These are phyloP conservation scores for Chlamydomonas asymmetrica DNA, from an alignment of 139 green algal genomes.

Conservation along the genomic window DNA sequence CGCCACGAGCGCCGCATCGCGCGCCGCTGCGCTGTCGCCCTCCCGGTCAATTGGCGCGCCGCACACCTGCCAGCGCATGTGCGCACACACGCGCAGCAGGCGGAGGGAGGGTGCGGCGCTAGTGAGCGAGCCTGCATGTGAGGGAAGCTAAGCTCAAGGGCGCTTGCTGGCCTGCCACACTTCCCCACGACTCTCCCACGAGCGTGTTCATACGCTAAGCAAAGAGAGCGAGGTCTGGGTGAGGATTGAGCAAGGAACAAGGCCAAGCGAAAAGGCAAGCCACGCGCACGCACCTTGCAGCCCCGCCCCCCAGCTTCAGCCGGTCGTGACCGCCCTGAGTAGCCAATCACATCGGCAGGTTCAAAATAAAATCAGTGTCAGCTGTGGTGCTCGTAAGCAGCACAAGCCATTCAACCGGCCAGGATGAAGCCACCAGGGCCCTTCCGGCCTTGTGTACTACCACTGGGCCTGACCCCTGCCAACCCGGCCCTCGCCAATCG, in stretches of 20 bases:
- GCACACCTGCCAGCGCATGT: slow-evolving; percentile 17
- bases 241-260: too few relatives aligned
- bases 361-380: too few relatives aligned
- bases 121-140: neutral
- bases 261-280: too few relatives aligned
- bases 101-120: neutral
- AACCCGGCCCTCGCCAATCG: neutral
- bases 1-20: neutral
- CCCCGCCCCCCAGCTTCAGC: too few relatives aligned
- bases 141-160: neutral
- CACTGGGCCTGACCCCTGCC: neutral
- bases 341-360: too few relatives aligned
- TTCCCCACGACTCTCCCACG: neutral
- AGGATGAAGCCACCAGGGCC: too few relatives aligned
- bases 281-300: too few relatives aligned
- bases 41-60: slow-evolving; percentile 4
- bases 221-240: too few relatives aligned
- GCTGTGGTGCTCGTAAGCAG: too few relatives aligned
- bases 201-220: slow-evolving; percentile 3
- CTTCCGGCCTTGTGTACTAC: too few relatives aligned
- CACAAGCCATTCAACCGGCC: too few relatives aligned
- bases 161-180: neutral
- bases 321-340: too few relatives aligned
- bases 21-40: neutral
- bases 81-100: neutral